These are phyloP conservation scores for Aspergillus hiratsukae DNA, from an alignment of 2,329 filamentous ascomycete species.

Conservation along the genomic window DNA sequence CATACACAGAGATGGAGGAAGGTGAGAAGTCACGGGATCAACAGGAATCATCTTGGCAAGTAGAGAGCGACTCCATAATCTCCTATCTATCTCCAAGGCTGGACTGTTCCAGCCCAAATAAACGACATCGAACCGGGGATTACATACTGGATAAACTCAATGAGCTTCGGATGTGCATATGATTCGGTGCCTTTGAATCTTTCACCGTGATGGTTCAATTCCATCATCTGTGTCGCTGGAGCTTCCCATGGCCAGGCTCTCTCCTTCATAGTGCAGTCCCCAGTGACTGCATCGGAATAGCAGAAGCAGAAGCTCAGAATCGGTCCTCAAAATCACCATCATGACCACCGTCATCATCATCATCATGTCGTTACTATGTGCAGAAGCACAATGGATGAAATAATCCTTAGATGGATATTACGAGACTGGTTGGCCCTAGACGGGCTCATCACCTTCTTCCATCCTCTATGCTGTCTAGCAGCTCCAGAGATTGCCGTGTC, in stretches of 20 bases:
- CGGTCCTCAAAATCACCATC: neutral
- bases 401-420: neutral
- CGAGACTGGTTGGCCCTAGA: neutral
- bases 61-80: neutral
- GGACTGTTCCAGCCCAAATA: neutral
- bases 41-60: neutral
- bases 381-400: neutral
- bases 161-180: neutral
- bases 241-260: neutral
- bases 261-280: neutral
- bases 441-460: neutral
- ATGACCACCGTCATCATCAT: neutral
- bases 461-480: neutral
- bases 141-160: neutral
- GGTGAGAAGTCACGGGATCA: neutral
- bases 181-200: neutral
- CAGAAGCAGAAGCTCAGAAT: neutral
- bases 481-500: too few relatives aligned
- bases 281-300: neutral
- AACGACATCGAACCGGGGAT: neutral
- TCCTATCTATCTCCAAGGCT: neutral
- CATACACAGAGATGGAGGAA: neutral
- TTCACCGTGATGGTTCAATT: neutral
- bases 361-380: slow-evolving; percentile 2
- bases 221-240: neutral